phyloP scores from a whole-genome alignment of 2,329 filamentous ascomycete genomes.

The Pseudogymnoascus pannorum region DNA sequence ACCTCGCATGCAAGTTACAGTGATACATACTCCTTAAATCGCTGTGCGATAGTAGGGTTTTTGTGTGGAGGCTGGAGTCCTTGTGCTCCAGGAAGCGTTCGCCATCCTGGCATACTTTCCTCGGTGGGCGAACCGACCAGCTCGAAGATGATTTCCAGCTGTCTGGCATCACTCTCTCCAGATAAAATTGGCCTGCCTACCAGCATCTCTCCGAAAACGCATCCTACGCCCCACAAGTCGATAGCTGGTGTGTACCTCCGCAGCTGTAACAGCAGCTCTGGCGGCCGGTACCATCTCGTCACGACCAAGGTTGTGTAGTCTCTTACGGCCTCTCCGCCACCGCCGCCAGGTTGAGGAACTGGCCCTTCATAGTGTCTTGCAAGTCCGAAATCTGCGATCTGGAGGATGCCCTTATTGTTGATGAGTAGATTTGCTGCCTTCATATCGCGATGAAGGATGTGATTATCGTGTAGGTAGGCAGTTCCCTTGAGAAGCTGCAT shows the following conservation, averaged over 20 bases:
- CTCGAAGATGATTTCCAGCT: conserved; percentile 89
- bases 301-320: conserved; percentile 97
- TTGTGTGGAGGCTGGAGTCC: conserved; percentile 56
- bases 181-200: conserved; percentile 86
- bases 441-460: conserved; percentile 95
- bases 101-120: conserved; percentile 89
- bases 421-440: conserved; percentile 97
- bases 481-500: conserved; percentile 85
- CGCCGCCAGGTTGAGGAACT: conserved; percentile 66
- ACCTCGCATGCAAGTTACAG: conserved; percentile 41
- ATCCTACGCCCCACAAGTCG: conserved; percentile 98
- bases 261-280: conserved; percentile 81
- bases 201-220: conserved; percentile 97
- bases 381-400: conserved; percentile 95
- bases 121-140: conserved; percentile 86
- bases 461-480: conserved; percentile 79
- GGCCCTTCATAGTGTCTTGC: conserved; percentile 87
- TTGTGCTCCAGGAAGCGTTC: conserved; percentile 71
- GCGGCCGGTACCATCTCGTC: conserved; percentile 93
- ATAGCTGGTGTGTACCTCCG: conserved; percentile 94
- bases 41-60: conserved; percentile 58
- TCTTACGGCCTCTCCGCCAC: conserved; percentile 75
- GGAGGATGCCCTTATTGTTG: conserved; percentile 84
- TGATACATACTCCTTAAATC: conserved; percentile 48
- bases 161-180: conserved; percentile 80